Evolutionary conservation across 352 stramenopile species (phyloP), one percentile per base, ranked within the genome.

Genomic region (Globisporangium emineosum): DNA sequence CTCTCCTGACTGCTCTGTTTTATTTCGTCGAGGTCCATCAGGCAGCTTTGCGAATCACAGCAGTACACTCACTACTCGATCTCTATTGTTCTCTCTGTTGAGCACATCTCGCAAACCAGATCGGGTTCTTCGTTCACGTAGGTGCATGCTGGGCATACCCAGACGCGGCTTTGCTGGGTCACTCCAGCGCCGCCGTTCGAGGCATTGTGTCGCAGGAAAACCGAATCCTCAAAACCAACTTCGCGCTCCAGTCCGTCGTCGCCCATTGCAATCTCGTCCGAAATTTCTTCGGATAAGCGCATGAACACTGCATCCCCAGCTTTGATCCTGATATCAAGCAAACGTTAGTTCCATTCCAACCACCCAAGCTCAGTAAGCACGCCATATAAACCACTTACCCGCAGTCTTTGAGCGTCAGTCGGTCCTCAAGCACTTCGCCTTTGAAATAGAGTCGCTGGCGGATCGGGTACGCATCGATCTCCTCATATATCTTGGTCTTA

Each of bases 401-500:
- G 63, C 66, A 86, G 29, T 85, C 71, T 57, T 90, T 90, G 17
- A 94, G 71, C 21, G 79, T 81, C 15, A 67, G 57, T 43, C 67
- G 58, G 54, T 94, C 81, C 21, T 85, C 67, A 21, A 94, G 69
- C 19, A 83, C 30, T 2, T 79, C 62, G 12, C 86, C 86, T 40
- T 77, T 75, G 62, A 86, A 93, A 56, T 91, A 94, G 1, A 94
- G 69, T 8, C 74, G 70, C 62, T 94, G 86, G 29, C 80, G 80
- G 35, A 84, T 85, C 17, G 86, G 86, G 12, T 87, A 73, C 8
- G 75, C 72, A 66, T 90, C 86, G 8, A 81, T 86, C 53, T 89
- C 79, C 3, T 82, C 77, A 54, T 79, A 90, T 32, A 94, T 88
- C 53, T 88, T 90, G 5, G 80, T 76, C 62, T 94, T 94, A 9